Base-by-base conservation (phyloP, 805 yeast genomes). In the Saturnispora dispora region DNA sequence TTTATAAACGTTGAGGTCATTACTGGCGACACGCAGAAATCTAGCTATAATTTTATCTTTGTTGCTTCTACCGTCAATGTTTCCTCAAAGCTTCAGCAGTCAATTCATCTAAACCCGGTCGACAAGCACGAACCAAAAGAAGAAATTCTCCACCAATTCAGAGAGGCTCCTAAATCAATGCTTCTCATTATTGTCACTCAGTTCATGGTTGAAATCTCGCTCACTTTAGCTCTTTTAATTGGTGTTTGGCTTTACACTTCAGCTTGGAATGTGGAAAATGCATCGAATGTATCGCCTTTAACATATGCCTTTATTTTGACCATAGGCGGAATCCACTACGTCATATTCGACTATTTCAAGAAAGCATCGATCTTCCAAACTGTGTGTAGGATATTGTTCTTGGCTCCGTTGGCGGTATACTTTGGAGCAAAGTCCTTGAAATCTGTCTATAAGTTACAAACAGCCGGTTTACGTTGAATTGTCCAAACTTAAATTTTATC, bases 351-450 rank as follows among this genome's bases (percentile, higher is more conserved):
- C 54, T 85, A 85, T 67, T 85, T 75, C 66, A 61, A 77, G 57
- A 77, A 79, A 18, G 71, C 78, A 35, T 73, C 83, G 15, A 82
- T 85, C 40, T 85, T 85, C 65, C 70, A 73, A 17, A 76, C 88
- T 6, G 60, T 85, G 39, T 68, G 70, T 55, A 71, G 78, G 54
- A 62, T 70, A 20, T 69, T 71, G 6, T 59, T 79, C 22, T 66
- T 83, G 50, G 76, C 76, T 4, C 72, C 80, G 1, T 74, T 84
- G 33, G 70, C 82, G 30, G 62, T 85, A 40, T 74, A 75, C 61
- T 66, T 80, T 48, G 93, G 93, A 13, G 73, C 85, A n/a, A 77
- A 78, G 58, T 83, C 82, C 17, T 73, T 87, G 59, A 74, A 83
- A 61, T 57, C 55, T 18, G 40, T 64, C 50, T 57, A 59, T 43